Conservation (phyloP, 306 rosid species). For the Vigna reflexopilosa region DNA sequence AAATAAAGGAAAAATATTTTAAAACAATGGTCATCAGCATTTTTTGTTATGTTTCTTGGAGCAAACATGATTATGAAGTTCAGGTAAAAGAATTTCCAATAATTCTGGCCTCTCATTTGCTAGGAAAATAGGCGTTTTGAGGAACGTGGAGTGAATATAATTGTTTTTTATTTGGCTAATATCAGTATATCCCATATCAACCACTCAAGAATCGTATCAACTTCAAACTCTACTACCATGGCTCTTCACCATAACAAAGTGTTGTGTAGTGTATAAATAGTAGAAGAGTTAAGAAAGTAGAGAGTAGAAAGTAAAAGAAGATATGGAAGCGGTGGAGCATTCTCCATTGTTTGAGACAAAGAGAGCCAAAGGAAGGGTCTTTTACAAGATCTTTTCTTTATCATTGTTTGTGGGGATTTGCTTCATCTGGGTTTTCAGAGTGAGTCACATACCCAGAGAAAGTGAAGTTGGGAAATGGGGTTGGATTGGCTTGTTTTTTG, state of each 20-base stretch:
- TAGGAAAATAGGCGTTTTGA: too few relatives aligned
- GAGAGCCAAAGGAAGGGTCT: slow-evolving; percentile 48
- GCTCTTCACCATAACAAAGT: not conserved
- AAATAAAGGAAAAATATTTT: too few relatives aligned
- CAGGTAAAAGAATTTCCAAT: too few relatives aligned
- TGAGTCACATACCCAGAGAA: slow-evolving; percentile 47
- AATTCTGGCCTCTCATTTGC: too few relatives aligned
- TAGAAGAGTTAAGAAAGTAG: not conserved
- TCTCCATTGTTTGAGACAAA: slow-evolving; percentile 61
- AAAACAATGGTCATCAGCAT: too few relatives aligned
- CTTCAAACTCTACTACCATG: too few relatives aligned
- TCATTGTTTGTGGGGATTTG: slow-evolving; percentile 58
- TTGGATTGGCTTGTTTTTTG: slow-evolving; percentile 62
- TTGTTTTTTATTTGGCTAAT: too few relatives aligned
- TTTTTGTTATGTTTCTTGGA: too few relatives aligned
- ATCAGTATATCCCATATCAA: too few relatives aligned
- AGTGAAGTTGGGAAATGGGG: slow-evolving; percentile 55
- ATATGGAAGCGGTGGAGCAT: slow-evolving; percentile 1
- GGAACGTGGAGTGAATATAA: too few relatives aligned
- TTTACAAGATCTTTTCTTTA: slow-evolving; percentile 48
- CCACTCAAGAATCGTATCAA: too few relatives aligned
- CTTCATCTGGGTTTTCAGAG: slow-evolving; percentile 66
- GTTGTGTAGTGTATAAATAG: not conserved
- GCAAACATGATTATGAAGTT: too few relatives aligned
- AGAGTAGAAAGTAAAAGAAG: not conserved